Base-by-base conservation (phyloP, 768 basidiomycete species). In the Mycena belliarum region DNA sequence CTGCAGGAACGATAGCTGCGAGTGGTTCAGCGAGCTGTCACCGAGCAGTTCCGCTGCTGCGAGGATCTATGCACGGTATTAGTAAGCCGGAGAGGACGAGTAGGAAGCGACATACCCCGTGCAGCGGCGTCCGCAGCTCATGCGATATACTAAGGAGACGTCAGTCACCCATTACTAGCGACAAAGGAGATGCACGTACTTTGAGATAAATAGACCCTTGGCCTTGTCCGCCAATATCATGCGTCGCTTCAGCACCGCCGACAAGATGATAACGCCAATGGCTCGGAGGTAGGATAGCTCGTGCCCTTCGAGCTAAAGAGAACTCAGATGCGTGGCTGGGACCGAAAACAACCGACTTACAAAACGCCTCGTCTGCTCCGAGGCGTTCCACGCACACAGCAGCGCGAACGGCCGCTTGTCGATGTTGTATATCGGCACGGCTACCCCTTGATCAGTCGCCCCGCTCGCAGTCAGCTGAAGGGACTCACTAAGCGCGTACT, bases 181-280 rank as follows among this genome's bases (percentile, higher is more conserved):
- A 32, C 29, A 12, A 32, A 32, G 15, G 21, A n/a, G n/a, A n/a
- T 28, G n/a, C n/a, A 66, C 84, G 42, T 52, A 91, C 91, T 95
- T 95, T 14, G 92, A 94, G 58, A 95, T 95, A 73, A 95, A 95
- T 42, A 93, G 70, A 62, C 89, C 87, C 73, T 96, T 97, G 1
- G 95, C 90, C 68, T 96, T 95, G 70, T 98, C 95, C 18, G 95
- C 95, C 4, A 96, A 79, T 35, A 93, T 88, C 92, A 97, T 95
- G 24, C 93, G 78, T 53, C 93, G 83, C 71, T 97, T 95, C 45
- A 97, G 79, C 7, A 95, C 93, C 12, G 94, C 94, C 32, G 92
- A 94, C 33, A 97, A 79, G 49, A 97, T 95, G 60, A 97, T 95
- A 32, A 97, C 93, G 49, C 92, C 90, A 62, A 96, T 95, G 18